Conservation (phyloP, 306 rosid genomes). For the Mimosa bimucronata region DNA sequence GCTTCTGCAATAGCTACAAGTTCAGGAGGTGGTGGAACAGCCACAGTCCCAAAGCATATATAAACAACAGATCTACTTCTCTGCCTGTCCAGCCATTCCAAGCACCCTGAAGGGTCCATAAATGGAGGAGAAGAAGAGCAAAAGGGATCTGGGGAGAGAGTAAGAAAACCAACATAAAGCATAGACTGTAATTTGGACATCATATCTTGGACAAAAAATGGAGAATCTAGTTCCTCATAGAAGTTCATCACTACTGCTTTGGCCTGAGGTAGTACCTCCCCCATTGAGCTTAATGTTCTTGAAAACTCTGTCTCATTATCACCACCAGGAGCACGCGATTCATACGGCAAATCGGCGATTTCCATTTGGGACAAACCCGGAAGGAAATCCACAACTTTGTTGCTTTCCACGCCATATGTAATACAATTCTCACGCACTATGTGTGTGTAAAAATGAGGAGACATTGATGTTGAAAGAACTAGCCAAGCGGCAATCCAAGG, state of each 20-base stretch:
- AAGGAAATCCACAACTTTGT: conserved; percentile 2
- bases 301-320: background rate
- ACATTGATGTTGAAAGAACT: background rate
- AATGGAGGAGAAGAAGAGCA: background rate
- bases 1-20: conserved; percentile 43
- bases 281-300: background rate
- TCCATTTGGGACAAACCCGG: background rate
- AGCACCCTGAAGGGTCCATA: conserved; percentile 23
- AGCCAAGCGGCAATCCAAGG: background rate
- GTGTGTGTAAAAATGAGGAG: background rate
- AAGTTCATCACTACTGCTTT: background rate
- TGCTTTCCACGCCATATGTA: background rate
- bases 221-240: background rate
- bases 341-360: background rate
- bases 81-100: conserved; percentile 29
- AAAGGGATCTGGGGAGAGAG: background rate
- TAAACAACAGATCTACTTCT: conserved; percentile 29
- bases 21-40: conserved; percentile 15
- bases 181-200: background rate
- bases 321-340: background rate
- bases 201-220: background rate
- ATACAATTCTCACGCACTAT: background rate
- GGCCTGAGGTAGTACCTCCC: background rate
- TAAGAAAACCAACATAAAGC: background rate
- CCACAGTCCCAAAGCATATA: conserved; percentile 28